These are phyloP conservation scores for Chondrus crispus DNA, from an alignment of 23 red algal genomes.

Conservation along the genomic window DNA sequence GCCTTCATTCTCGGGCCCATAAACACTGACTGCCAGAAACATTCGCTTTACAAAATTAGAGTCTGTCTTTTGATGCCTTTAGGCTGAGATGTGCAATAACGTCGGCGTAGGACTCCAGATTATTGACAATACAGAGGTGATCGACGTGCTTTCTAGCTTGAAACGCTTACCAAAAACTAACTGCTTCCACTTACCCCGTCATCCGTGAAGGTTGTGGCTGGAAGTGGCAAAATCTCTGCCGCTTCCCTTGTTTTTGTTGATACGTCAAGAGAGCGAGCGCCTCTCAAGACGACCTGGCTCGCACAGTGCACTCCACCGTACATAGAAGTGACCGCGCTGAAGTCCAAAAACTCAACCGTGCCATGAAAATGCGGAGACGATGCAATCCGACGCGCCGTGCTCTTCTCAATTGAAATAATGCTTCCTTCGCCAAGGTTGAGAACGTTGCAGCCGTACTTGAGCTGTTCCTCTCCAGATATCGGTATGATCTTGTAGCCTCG, in stretches of 20 bases:
- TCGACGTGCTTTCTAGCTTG: too few species aligned
- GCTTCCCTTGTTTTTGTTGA: not conserved
- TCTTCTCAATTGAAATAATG: conserved; percentile 76
- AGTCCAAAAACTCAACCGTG: conserved; percentile 84
- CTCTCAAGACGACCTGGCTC: conserved; percentile 73
- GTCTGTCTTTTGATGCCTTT: too few species aligned
- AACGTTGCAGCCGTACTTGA: conserved; percentile 94
- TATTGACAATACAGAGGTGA: too few species aligned
- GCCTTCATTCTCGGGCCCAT: too few species aligned
- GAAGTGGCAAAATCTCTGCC: not conserved
- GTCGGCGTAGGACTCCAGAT: too few species aligned
- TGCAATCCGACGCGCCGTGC: conserved; percentile 82
- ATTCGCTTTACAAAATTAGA: too few species aligned
- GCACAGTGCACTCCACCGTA: conserved; percentile 97
- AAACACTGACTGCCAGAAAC: too few species aligned
- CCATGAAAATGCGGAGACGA: conserved; percentile 65
- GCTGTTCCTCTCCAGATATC: conserved; percentile 68
- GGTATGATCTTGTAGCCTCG: conserved; percentile 84
- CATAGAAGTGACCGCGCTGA: conserved; percentile 86
- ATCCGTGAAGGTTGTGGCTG: not conserved
- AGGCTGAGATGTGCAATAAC: too few species aligned
- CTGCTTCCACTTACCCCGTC: not conserved
- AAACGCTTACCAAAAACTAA: too few species aligned
- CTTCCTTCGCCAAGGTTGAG: conserved; percentile 85
- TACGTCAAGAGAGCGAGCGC: not conserved